Evolutionary conservation across 2,329 filamentous ascomycete species (phyloP).

Genomic region (Paecilomyces dactylethromorphus): DNA sequence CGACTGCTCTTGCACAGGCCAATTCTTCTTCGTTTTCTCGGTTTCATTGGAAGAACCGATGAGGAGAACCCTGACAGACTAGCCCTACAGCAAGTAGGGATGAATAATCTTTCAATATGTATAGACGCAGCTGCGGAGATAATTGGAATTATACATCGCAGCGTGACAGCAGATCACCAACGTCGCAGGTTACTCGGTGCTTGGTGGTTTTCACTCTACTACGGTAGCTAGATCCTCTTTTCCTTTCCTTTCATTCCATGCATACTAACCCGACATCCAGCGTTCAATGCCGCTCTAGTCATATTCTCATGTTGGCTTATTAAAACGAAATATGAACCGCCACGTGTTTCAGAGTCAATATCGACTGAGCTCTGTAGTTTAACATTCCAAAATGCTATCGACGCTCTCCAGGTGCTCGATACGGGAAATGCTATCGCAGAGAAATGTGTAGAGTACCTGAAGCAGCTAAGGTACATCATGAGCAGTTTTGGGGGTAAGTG

Average conservation of each 20-base stretch:
- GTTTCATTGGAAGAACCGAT: conserved; percentile 9
- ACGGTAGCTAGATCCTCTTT: conserved; percentile 16
- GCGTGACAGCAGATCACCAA: conserved; percentile 10
- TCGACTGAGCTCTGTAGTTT: conserved; percentile 6
- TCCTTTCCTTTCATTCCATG: neutral
- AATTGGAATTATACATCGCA: conserved; percentile 14
- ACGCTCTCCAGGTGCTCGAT: conserved; percentile 18
- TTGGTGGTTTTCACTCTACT: conserved; percentile 26
- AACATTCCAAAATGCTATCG: conserved; percentile 9
- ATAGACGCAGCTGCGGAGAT: conserved; percentile 21
- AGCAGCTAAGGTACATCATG: neutral
- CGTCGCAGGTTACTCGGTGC: conserved; percentile 18
- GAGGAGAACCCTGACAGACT: conserved; percentile 10
- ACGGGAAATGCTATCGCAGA: conserved; percentile 22
- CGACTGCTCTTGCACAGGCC: conserved; percentile 37
- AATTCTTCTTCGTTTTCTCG: conserved; percentile 30
- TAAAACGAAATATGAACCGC: neutral
- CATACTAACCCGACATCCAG: conserved; percentile 7
- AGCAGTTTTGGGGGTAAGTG: neutral
- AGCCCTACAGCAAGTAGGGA: conserved; percentile 23
- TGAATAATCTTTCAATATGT: conserved; percentile 25
- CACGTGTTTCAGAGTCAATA: conserved; percentile 3
- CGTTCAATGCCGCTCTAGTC: conserved; percentile 25
- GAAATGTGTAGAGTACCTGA: conserved; percentile 20
- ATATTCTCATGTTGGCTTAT: conserved; percentile 18